Conservation (phyloP, 2,329 filamentous ascomycete species). For the Tolypocladium nubicola region DNA sequence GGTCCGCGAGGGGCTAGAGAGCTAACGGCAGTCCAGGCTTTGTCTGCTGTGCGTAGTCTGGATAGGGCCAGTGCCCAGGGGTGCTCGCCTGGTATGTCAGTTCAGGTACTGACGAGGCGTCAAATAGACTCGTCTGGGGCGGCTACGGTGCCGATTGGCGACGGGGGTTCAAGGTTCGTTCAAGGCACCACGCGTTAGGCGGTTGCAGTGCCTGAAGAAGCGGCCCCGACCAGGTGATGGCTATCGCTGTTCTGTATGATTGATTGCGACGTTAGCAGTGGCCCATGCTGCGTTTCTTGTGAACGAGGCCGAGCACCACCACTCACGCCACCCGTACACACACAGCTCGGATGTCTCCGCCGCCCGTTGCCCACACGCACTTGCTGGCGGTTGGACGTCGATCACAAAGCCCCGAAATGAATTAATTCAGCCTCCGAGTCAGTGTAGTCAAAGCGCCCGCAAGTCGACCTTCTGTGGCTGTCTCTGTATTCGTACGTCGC, state of each 20-base stretch:
- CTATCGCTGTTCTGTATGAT: neutral
- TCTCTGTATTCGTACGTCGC: neutral
- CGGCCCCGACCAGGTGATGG: neutral
- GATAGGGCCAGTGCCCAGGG: neutral
- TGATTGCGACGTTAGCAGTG: neutral
- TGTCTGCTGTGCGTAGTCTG: neutral
- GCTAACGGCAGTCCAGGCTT: neutral
- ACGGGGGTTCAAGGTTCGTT: neutral
- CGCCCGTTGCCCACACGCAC: neutral
- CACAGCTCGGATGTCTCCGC: neutral
- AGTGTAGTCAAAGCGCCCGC: neutral
- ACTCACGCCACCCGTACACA: neutral
- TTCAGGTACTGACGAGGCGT: neutral
- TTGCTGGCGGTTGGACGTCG: neutral
- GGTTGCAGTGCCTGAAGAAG: neutral
- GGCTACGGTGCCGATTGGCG: neutral
- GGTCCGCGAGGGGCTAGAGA: neutral
- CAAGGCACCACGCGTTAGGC: neutral
- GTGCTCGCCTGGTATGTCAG: neutral
- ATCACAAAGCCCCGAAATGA: slow-evolving; percentile 1
- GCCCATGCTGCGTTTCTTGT: neutral
- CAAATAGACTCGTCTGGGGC: neutral
- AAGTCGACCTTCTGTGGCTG: neutral
- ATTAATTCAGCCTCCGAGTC: neutral
- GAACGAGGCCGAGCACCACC: neutral